phyloP scores from a whole-genome alignment of 1,139 yeast species.

The Diutina mesorugosa region DNA sequence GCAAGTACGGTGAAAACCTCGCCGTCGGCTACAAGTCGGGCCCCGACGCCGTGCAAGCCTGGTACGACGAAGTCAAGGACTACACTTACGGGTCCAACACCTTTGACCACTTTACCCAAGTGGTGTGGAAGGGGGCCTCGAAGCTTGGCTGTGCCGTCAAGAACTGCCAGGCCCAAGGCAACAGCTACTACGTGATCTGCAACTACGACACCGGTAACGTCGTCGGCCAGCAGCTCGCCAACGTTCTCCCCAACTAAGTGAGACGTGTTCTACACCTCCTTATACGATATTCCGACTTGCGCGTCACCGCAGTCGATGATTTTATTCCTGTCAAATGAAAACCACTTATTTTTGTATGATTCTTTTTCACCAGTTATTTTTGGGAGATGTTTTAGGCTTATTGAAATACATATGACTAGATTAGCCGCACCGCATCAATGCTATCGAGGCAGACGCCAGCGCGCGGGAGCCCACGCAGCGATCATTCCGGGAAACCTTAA shows the following conservation, averaged over 20 bases:
- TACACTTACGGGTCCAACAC: constrained; percentile 34
- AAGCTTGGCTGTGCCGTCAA: constrained; percentile 8
- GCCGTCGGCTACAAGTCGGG: constrained; percentile 55
- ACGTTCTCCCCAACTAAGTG: constrained; percentile 10
- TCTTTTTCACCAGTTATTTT: neutral
- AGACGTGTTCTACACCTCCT: neutral
- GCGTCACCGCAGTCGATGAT: neutral
- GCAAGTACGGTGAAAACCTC: constrained; percentile 77
- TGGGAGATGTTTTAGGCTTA: neutral
- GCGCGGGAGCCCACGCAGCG: neutral
- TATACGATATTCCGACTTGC: neutral
- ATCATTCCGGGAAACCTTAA: neutral
- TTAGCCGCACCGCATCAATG: neutral
- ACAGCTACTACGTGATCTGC: constrained; percentile 40
- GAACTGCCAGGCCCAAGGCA: constrained; percentile 30
- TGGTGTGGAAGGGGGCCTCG: constrained; percentile 2
- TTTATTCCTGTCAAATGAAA: neutral
- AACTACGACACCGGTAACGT: constrained; percentile 42
- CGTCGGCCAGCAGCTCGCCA: constrained; percentile 19
- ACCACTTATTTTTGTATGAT: neutral
- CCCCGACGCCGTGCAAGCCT: constrained; percentile 51
- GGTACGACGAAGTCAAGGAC: constrained; percentile 61
- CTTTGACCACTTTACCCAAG: constrained; percentile 10
- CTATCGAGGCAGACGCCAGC: neutral
- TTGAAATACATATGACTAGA: neutral